Evolutionary conservation across 352 stramenopile genomes (phyloP), one percentile per base, ranked within the genome.

Genomic region (Phytophthora brassicae): DNA sequence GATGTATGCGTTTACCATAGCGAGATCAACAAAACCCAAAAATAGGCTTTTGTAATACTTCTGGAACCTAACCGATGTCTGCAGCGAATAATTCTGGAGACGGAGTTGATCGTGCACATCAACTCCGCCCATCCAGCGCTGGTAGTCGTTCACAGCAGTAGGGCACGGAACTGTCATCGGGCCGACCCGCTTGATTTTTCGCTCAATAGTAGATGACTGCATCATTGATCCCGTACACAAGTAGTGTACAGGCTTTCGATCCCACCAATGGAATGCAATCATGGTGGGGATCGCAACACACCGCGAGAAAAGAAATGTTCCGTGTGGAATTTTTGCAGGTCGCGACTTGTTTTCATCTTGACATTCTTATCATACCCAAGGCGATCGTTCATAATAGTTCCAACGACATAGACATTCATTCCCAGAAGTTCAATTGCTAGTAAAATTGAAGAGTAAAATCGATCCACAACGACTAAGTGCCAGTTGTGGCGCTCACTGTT

Each of bases 361-460:
- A 57, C 14, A 1, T 38, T 38, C 22, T 29, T 23, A 0, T 39
- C 28, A n/a, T 45, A 68, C 0, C 60, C 60, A 1, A 17, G 2
- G 1, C 23, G 24, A 29, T 53, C 49, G 0, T 45, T 11, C 14
- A 57, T 46, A 12, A 50, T 47, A 0, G 52, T 59, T 9, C 60
- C 60, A 24, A 60, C 11, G 0, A 14, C 47, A 26, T 64, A 68
- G 3, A 64, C 17, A n/a, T 51, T 41, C 7, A 33, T 43, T 8
- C 48, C 39, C 20, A 70, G 45, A 2, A 66, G 20, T 38, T 63
- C 44, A 6, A 63, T 17, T 0, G 63, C 51, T 1, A 66, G 36
- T 60, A 51, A 11, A 20, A 54, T n/a, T 13, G 63, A 70, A 1
- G 55, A 53, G 29, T 66, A 63, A 20, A 63, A 70, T 3, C 63